These are phyloP conservation scores for Cordyceps farinosa DNA, from an alignment of 2,329 filamentous ascomycete species.

Conservation along the genomic window DNA sequence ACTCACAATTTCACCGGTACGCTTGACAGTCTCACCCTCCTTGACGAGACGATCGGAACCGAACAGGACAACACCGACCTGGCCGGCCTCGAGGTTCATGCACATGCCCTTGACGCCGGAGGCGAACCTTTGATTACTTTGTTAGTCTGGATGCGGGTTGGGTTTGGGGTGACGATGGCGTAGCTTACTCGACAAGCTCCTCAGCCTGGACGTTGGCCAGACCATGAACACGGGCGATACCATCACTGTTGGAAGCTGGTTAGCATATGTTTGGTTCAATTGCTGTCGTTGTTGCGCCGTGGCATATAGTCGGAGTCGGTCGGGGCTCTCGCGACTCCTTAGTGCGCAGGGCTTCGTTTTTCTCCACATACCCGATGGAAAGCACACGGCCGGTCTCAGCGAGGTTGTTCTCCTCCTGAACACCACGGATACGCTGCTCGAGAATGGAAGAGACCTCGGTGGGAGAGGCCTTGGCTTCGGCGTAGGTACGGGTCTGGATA, in stretches of 20 bases:
- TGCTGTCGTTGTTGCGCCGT: neutral
- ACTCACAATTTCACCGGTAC: constrained; percentile 98
- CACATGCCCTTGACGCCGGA: constrained; percentile 99
- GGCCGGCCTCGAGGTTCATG: constrained; percentile 99
- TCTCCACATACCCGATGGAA: constrained; percentile 85
- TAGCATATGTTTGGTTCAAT: neutral
- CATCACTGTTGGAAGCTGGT: constrained; percentile 66
- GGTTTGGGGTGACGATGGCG: neutral
- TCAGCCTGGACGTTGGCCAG: constrained; percentile 99
- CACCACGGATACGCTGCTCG: constrained; percentile 97
- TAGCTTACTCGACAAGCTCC: constrained; percentile 96
- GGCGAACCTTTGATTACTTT: constrained; percentile 70
- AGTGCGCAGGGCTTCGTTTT: neutral
- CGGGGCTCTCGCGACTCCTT: neutral
- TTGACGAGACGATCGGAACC: constrained; percentile 99
- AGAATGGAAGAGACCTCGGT: constrained; percentile 99
- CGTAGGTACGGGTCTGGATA: constrained; percentile 80
- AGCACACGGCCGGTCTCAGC: constrained; percentile 99
- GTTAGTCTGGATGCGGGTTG: constrained; percentile 18
- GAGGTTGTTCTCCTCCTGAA: constrained; percentile 92
- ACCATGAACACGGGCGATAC: constrained; percentile 99
- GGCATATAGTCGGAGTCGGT: neutral
- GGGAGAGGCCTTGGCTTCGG: constrained; percentile 90
- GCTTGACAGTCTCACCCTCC: constrained; percentile 99
- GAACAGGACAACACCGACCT: constrained; percentile 99